A percentile compares a stretch with the other conserved stretches of the same genome.
Conservation (phyloP, 148 eudicot genomes). For the Bassia scoparia region DNA sequence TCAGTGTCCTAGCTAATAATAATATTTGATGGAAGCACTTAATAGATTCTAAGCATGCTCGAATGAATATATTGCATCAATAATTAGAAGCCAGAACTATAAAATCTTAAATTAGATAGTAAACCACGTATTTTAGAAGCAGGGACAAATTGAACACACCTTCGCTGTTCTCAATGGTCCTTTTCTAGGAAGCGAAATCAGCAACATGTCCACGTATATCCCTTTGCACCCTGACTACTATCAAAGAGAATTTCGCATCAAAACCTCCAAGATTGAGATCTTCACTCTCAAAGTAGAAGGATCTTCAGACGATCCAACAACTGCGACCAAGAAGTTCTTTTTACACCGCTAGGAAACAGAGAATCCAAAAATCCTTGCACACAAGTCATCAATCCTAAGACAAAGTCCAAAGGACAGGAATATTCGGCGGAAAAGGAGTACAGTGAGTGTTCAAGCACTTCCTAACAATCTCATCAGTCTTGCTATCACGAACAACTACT, state of each 20-base stretch:
- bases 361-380: constrained; percentile 70
- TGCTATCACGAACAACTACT: constrained; percentile 90
- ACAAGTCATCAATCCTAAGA: constrained; percentile 75
- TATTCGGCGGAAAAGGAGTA: constrained; percentile 87
- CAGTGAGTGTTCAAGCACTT: constrained; percentile 97
- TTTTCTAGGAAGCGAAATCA: constrained; percentile 91
- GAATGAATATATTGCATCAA: too few species aligned
- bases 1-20: too few species aligned
- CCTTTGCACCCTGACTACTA: constrained; percentile 78
- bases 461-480: constrained; percentile 94
- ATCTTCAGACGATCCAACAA: constrained; percentile 46
- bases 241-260: constrained; percentile 65
- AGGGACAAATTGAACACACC: constrained; percentile 35
- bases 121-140: too few species aligned
- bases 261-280: constrained; percentile 66
- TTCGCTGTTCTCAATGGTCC: constrained; percentile 84
- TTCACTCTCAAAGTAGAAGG: constrained; percentile 56
- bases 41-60: too few species aligned
- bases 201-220: constrained; percentile 95
- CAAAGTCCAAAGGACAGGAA: constrained; percentile 78
- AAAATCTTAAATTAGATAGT: neutral
- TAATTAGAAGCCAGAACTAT: too few species aligned
- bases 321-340: constrained; percentile 89
- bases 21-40: too few species aligned
- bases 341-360: constrained; percentile 74